A percentile compares a stretch with the other conserved stretches of the same genome.
Conservation (phyloP, 495 filamentous ascomycete species). For the Xylaria nigripes region DNA sequence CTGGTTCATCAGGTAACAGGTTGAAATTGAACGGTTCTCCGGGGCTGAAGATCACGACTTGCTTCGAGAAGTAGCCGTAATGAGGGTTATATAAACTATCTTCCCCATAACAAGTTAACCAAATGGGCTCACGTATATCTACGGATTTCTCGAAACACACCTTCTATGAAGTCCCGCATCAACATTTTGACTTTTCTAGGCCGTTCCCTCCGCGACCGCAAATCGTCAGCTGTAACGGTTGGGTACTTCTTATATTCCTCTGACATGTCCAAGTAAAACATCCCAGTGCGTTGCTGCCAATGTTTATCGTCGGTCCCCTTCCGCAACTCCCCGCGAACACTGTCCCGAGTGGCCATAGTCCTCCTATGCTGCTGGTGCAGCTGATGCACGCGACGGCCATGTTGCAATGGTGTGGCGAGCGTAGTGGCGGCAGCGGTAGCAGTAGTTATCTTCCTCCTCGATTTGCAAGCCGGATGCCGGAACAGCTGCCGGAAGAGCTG, state of each 20-base stretch:
- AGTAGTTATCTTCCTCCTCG: constrained; percentile 40
- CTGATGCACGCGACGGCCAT: constrained; percentile 26
- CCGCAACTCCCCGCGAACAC: constrained; percentile 11
- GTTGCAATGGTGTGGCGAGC: constrained; percentile 32
- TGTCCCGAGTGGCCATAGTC: constrained; percentile 18
- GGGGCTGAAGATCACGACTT: constrained; percentile 90
- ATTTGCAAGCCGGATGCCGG: constrained; percentile 60
- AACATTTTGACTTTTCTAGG: constrained; percentile 92
- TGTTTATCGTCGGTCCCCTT: constrained; percentile 36
- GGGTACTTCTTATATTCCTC: constrained; percentile 76
- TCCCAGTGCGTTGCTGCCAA: constrained; percentile 75
- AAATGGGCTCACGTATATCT: not conserved
- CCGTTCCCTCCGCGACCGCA: constrained; percentile 62
- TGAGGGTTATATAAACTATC: constrained; percentile 95
- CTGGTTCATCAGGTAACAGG: constrained; percentile 65
- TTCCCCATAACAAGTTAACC: constrained; percentile 24
- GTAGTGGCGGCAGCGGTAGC: not conserved
- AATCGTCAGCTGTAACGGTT: constrained; percentile 69
- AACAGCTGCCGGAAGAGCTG: constrained; percentile 81
- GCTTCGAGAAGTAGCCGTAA: constrained; percentile 97
- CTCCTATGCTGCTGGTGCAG: constrained; percentile 24
- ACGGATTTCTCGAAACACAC: constrained; percentile 38
- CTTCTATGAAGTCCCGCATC: constrained; percentile 94
- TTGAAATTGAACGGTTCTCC: constrained; percentile 92
- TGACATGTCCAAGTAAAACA: constrained; percentile 63